Conservation (phyloP, 2,329 filamentous ascomycete genomes). For the Helotiales sp. region DNA sequence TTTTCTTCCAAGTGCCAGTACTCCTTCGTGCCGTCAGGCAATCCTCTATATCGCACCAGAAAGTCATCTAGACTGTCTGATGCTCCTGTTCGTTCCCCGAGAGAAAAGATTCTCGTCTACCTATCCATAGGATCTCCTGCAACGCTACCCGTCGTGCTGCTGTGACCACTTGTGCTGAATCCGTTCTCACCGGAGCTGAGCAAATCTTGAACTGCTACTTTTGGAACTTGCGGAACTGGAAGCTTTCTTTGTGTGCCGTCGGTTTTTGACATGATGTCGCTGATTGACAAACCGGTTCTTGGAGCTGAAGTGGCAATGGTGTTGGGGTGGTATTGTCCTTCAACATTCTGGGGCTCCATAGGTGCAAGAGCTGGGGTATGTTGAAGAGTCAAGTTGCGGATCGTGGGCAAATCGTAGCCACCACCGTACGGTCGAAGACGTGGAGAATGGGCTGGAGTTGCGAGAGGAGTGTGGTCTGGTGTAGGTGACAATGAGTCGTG, state of each 20-base stretch:
- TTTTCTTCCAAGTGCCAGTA: background rate
- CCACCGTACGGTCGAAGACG: constrained; percentile 75
- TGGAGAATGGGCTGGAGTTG: constrained; percentile 93
- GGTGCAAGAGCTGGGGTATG: constrained; percentile 70
- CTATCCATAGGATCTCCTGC: constrained; percentile 70
- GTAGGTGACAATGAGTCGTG: constrained; percentile 95
- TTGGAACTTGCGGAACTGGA: constrained; percentile 88
- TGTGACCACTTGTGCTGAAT: constrained; percentile 74
- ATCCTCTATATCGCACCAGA: constrained; percentile 23
- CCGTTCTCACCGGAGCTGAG: constrained; percentile 64
- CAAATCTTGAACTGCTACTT: constrained; percentile 85
- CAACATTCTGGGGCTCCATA: constrained; percentile 59
- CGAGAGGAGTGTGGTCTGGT: constrained; percentile 97
- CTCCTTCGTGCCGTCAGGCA: constrained; percentile 22
- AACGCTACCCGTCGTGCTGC: constrained; percentile 77
- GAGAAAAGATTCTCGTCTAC: constrained; percentile 32
- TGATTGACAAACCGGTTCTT: constrained; percentile 76
- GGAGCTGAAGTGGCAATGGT: constrained; percentile 43
- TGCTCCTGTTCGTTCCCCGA: background rate
- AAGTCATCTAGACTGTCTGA: background rate
- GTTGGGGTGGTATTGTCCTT: constrained; percentile 47
- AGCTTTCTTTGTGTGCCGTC: constrained; percentile 90
- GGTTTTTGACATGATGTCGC: constrained; percentile 88
- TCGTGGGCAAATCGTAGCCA: constrained; percentile 82
- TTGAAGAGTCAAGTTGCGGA: constrained; percentile 73